phyloP scores from a whole-genome alignment of 2,329 filamentous ascomycete species.

The Ophiosphaerella korrae region DNA sequence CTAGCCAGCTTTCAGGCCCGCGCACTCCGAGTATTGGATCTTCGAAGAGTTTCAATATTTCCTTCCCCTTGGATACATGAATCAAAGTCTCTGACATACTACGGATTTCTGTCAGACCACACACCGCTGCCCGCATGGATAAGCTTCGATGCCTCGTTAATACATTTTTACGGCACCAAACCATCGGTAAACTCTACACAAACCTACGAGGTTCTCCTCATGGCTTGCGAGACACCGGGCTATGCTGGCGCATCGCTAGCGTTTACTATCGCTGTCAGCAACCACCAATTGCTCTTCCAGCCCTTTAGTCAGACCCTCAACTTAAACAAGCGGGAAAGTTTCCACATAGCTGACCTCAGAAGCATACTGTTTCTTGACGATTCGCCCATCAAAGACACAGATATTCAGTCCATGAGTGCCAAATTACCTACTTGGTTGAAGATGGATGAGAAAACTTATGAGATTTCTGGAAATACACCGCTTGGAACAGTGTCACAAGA shows the following conservation, averaged over 20 bases:
- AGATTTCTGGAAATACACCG: conserved; percentile 68
- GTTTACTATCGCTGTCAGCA: conserved; percentile 75
- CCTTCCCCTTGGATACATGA: conserved; percentile 61
- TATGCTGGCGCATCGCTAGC: conserved; percentile 69
- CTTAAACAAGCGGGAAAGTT: conserved; percentile 35
- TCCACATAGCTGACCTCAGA: conserved; percentile 40
- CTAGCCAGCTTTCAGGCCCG: conserved; percentile 64
- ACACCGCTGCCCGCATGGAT: conserved; percentile 89
- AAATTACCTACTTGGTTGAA: conserved; percentile 71
- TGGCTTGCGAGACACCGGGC: conserved; percentile 79
- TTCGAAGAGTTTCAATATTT: conserved; percentile 45
- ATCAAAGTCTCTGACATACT: conserved; percentile 68
- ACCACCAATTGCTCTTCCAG: conserved; percentile 70
- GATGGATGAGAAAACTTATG: conserved; percentile 66
- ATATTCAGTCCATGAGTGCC: conserved; percentile 59
- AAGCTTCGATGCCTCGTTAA: conserved; percentile 66
- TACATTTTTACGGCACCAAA: conserved; percentile 74
- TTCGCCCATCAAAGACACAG: conserved; percentile 51
- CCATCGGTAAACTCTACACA: conserved; percentile 72
- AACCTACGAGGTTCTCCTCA: conserved; percentile 71
- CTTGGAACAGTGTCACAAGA: conserved; percentile 63
- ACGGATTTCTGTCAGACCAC: conserved; percentile 75
- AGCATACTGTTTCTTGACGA: conserved; percentile 45
- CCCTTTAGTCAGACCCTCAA: conserved; percentile 48
- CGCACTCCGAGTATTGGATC: conserved; percentile 57